Base-by-base conservation (phyloP, 305 asterid species). In the Plantago rigida region DNA sequence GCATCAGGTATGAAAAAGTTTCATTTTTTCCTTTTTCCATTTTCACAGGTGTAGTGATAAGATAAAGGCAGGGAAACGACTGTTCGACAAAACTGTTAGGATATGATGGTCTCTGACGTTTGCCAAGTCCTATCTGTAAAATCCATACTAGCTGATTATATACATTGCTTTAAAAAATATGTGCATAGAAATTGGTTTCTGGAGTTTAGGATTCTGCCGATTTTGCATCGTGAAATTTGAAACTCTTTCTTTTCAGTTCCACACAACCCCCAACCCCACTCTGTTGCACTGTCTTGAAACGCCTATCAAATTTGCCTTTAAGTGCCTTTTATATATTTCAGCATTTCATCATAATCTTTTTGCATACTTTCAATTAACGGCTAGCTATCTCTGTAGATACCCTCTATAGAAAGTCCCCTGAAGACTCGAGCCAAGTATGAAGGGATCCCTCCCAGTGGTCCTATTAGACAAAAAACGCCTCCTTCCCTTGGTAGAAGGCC, bases 341-440 rank as follows among this genome's bases (percentile, higher is more conserved):
- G 19, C 7, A 8, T 51, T 51, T 51, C 34, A 22, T 31, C 11
- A n/a, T 10, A 51, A 51, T 11, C 3, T 53, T 53, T 3, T 53
- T 28, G 44, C 19, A 28, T 4, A 28, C 19, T 5, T 5, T 12
- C 15, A 9, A 71, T 39, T 55, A 59, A 52, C 69, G 67, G 44
- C 68, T 71, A 56, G 63, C 51, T 55, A 39, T 69, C 51, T 75
- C 26, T 78, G 75, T 68, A 90, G 95, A 61, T 82, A 34, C 88
- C 90, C 54, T 44, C 66, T 19, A 39, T 68, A 70, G 95, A 84
- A 73, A 80, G 86, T 64, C 77, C 93, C 59, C 77, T 83, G 0
- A 91, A 82, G 86, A 80, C 82, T 26, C 81, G 74, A 65, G 81
- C 92, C 53, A 87, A 85, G 67, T 80, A 78, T 4, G 95, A 81